These are phyloP conservation scores for Aspergillus novofumigatus DNA, from an alignment of 2,329 filamentous ascomycete species.

Conservation along the genomic window DNA sequence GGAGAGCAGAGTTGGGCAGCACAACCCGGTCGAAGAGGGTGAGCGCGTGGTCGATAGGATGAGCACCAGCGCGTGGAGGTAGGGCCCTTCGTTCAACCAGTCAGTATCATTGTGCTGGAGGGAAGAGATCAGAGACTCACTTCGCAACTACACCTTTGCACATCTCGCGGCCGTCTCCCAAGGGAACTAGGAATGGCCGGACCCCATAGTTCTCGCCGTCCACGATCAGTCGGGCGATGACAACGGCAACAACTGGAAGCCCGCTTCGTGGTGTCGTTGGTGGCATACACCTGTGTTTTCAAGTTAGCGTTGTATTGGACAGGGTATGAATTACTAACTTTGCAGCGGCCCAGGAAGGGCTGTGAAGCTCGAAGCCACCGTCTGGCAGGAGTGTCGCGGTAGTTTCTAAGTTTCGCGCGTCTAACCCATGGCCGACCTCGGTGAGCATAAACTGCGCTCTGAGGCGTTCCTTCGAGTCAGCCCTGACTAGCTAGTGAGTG, in stretches of 20 bases:
- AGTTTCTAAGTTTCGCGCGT: constrained; percentile 10
- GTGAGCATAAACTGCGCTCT: constrained; percentile 8
- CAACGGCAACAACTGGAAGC: constrained; percentile 11
- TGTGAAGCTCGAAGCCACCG: constrained; percentile 4
- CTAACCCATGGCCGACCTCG: constrained; percentile 11
- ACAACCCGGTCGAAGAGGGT: constrained; percentile 14
- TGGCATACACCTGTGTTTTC: constrained; percentile 14
- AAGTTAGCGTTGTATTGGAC: no score
- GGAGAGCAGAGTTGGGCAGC: constrained; percentile 11
- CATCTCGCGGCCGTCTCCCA: constrained; percentile 14
- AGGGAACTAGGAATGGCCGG: constrained; percentile 13
- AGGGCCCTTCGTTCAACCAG: background rate
- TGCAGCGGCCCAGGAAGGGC: background rate
- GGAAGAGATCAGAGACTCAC: background rate
- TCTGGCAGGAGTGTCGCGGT: constrained; percentile 6
- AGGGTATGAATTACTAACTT: background rate
- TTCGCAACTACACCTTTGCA: background rate
- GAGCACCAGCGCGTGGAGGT: constrained; percentile 3
- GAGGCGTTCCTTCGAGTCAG: background rate
- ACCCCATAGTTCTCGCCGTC: constrained; percentile 13
- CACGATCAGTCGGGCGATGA: constrained; percentile 15
- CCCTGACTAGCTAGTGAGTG: background rate
- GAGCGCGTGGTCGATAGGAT: constrained; percentile 15
- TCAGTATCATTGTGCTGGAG: no score
- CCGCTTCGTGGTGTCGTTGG: constrained; percentile 9